phyloP scores from a whole-genome alignment of 1,139 yeast species.

The Suhomyces guaymorum region DNA sequence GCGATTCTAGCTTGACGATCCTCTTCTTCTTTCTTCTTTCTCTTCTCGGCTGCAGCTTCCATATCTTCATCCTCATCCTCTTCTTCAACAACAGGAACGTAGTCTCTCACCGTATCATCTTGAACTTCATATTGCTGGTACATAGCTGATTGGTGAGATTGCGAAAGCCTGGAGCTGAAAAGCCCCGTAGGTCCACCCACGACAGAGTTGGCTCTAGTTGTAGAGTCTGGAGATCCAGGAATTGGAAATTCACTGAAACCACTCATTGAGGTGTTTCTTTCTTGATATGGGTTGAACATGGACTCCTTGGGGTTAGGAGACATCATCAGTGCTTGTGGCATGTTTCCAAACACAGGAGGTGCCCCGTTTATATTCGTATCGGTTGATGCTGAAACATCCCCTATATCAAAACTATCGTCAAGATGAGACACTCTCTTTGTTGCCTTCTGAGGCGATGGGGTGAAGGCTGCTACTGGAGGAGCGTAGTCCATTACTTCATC shows the following conservation, averaged over 20 bases:
- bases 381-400: constrained; percentile 13
- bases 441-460: constrained; percentile 8
- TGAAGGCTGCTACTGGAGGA: constrained; percentile 3
- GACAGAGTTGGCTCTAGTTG: constrained; percentile 50
- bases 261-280: constrained; percentile 23
- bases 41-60: constrained; percentile 14
- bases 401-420: constrained; percentile 35
- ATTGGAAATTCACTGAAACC: constrained; percentile 47
- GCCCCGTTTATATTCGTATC: constrained; percentile 6
- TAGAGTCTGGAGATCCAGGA: constrained; percentile 49
- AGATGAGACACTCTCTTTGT: constrained; percentile 19
- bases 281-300: constrained; percentile 32
- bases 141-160: constrained; percentile 48
- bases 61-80: constrained; percentile 46
- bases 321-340: constrained; percentile 1
- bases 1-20: constrained; percentile 18
- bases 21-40: constrained; percentile 16
- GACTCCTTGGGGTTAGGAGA: constrained; percentile 18
- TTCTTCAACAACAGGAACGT: constrained; percentile 47
- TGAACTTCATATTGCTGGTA: constrained; percentile 51
- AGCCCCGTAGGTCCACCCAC: constrained; percentile 39
- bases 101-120: constrained; percentile 49
- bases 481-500: neutral
- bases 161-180: constrained; percentile 43
- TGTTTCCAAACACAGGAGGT: constrained; percentile 13